Percentiles rank a stretch among this genome's conserved stretches.
phyloP scores from a whole-genome alignment of 1,139 yeast species.

The Zygosaccharomyces pseudobailii region DNA sequence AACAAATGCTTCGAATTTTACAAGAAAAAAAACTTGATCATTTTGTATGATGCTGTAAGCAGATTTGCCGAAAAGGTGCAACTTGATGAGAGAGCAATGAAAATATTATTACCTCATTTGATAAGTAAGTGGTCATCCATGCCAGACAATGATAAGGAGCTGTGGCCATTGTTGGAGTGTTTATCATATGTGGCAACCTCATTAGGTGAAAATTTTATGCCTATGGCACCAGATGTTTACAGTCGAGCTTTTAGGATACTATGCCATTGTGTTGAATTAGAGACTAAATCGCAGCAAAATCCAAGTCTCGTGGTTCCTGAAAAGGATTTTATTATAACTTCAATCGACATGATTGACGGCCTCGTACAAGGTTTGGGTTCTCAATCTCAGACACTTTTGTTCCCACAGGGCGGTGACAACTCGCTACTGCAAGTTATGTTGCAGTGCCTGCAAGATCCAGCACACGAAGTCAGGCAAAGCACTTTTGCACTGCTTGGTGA shows the following conservation, averaged over 20 bases:
- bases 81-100: constrained; percentile 52
- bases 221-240: constrained; percentile 87
- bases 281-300: constrained; percentile 59
- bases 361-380: constrained; percentile 80
- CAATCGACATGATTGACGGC: constrained; percentile 87
- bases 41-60: constrained; percentile 88
- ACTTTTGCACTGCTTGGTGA: constrained; percentile 91
- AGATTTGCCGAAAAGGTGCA: constrained; percentile 76
- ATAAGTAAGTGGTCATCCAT: constrained; percentile 72
- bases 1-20: constrained; percentile 69
- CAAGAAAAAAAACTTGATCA: constrained; percentile 74
- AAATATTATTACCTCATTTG: constrained; percentile 70
- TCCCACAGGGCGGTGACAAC: constrained; percentile 31
- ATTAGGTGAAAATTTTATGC: constrained; percentile 77
- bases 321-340: constrained; percentile 83
- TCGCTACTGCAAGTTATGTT: constrained; percentile 62
- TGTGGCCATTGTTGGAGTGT: constrained; percentile 92
- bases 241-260: constrained; percentile 70
- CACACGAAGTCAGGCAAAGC: constrained; percentile 85
- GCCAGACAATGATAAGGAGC: constrained; percentile 70
- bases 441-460: constrained; percentile 69
- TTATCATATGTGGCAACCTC: constrained; percentile 88
- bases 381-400: constrained; percentile 56
- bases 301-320: constrained; percentile 77
- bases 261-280: constrained; percentile 61